Evolutionary conservation across 2,329 filamentous ascomycete genomes (phyloP).

Genomic region (Colletotrichum higginsianum): DNA sequence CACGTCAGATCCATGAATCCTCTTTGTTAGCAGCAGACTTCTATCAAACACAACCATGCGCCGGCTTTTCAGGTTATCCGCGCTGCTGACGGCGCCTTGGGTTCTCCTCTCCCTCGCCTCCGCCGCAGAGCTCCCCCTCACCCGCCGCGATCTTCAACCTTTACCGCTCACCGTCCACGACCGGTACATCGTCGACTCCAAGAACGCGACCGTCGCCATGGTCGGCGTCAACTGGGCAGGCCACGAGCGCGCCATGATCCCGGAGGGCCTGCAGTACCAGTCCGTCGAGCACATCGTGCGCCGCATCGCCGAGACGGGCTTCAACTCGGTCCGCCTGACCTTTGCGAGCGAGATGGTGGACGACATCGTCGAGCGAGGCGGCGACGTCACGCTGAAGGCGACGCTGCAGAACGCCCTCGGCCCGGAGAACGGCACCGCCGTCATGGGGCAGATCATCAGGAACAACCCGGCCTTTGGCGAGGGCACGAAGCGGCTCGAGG

Average conservation of each 20-base stretch:
- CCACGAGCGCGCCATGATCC: conserved; percentile 68
- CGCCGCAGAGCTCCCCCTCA: background rate
- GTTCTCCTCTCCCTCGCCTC: background rate
- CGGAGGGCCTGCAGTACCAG: conserved; percentile 69
- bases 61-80: background rate
- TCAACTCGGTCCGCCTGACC: conserved; percentile 69
- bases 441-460: conserved; percentile 61
- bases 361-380: conserved; percentile 57
- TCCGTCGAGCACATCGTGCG: conserved; percentile 64
- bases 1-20: background rate
- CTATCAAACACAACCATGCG: conserved; percentile 1
- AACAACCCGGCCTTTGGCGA: conserved; percentile 66
- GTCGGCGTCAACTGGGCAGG: conserved; percentile 69
- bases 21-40: background rate
- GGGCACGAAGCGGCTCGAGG: conserved; percentile 62
- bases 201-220: conserved; percentile 59
- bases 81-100: conserved; percentile 37
- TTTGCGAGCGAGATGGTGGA: conserved; percentile 72
- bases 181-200: conserved; percentile 63
- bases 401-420: conserved; percentile 59
- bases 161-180: conserved; percentile 28
- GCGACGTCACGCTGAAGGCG: conserved; percentile 54
- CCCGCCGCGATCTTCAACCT: background rate
- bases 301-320: conserved; percentile 65
- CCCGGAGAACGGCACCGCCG: conserved; percentile 60